phyloP scores from a whole-genome alignment of 2,329 filamentous ascomycete species.

The Pseudovirgaria hyperparasitica region DNA sequence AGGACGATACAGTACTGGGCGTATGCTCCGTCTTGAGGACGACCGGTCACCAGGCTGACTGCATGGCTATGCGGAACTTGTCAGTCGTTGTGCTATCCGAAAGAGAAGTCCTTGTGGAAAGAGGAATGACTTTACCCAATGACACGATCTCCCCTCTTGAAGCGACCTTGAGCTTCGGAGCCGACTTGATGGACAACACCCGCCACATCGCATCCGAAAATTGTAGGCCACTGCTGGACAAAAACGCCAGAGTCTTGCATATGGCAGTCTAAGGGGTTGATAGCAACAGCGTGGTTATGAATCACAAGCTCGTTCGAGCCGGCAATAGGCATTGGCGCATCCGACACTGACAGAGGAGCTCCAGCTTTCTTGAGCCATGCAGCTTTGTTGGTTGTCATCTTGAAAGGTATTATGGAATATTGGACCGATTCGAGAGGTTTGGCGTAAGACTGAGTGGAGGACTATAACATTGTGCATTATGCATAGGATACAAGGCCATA shows the following conservation, averaged over 20 bases:
- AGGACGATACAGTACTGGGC: conserved; percentile 10
- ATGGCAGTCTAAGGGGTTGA: conserved; percentile 17
- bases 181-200: conserved; percentile 16
- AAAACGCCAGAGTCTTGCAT: conserved; percentile 18
- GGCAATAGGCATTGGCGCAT: conserved; percentile 2
- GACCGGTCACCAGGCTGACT: conserved; percentile 1
- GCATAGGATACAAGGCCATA: too few relatives aligned
- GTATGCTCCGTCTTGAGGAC: conserved; percentile 4
- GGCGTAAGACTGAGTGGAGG: too few relatives aligned
- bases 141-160: conserved; percentile 18
- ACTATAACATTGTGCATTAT: too few relatives aligned
- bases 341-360: conserved; percentile 3
- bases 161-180: conserved; percentile 10
- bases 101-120: not conserved
- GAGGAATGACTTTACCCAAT: conserved; percentile 3
- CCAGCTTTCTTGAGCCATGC: conserved; percentile 4
- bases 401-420: too few relatives aligned
- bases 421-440: too few relatives aligned
- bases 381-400: conserved; percentile 12
- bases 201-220: conserved; percentile 13
- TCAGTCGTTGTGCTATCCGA: not conserved
- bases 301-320: conserved; percentile 4
- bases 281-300: conserved; percentile 5
- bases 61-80: conserved; percentile 5
- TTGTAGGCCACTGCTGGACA: conserved; percentile 18